Conservation (phyloP, 306 rosid genomes). For the Potentilla sterilis region DNA sequence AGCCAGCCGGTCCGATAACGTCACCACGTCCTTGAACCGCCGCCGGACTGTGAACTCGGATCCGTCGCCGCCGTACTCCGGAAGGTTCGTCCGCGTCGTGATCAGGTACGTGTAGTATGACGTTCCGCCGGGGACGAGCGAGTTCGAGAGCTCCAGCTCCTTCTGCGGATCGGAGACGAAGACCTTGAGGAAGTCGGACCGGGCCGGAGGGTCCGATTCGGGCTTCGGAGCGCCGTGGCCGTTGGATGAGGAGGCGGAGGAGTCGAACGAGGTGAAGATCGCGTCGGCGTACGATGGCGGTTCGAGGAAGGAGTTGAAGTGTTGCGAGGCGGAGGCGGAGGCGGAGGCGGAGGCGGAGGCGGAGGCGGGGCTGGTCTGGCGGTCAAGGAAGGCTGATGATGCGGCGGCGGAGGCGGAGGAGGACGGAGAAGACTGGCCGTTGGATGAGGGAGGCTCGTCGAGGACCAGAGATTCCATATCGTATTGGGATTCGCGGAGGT, state of each 20-base stretch:
- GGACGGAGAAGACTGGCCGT: slow-evolving; percentile 23
- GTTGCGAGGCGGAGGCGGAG: not conserved
- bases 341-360: not conserved
- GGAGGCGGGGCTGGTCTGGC: slow-evolving; percentile 24
- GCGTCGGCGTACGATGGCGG: slow-evolving; percentile 48
- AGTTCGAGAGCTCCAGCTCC: slow-evolving; percentile 35
- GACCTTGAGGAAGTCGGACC: slow-evolving; percentile 25
- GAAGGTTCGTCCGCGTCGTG: slow-evolving; percentile 36
- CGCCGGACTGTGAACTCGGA: slow-evolving; percentile 43
- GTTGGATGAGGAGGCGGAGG: slow-evolving; percentile 29
- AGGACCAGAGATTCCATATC: slow-evolving; percentile 47
- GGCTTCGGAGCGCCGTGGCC: slow-evolving; percentile 28
- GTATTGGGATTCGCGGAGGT: slow-evolving; percentile 29
- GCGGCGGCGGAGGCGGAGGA: not conserved
- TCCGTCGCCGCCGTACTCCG: slow-evolving; percentile 40
- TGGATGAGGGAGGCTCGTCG: slow-evolving; percentile 31
- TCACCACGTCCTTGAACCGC: slow-evolving; percentile 52
- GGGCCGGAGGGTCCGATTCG: slow-evolving; percentile 17
- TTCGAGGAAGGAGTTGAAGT: slow-evolving; percentile 34
- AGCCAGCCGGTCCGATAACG: slow-evolving; percentile 41
- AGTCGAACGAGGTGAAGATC: slow-evolving; percentile 42
- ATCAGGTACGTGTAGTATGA: slow-evolving; percentile 39
- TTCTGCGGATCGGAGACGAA: slow-evolving; percentile 40
- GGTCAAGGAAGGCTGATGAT: slow-evolving; percentile 24
- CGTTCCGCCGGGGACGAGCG: slow-evolving; percentile 41